phyloP scores from a whole-genome alignment of 805 yeast genomes.

The Suhomyces pyralidae region DNA sequence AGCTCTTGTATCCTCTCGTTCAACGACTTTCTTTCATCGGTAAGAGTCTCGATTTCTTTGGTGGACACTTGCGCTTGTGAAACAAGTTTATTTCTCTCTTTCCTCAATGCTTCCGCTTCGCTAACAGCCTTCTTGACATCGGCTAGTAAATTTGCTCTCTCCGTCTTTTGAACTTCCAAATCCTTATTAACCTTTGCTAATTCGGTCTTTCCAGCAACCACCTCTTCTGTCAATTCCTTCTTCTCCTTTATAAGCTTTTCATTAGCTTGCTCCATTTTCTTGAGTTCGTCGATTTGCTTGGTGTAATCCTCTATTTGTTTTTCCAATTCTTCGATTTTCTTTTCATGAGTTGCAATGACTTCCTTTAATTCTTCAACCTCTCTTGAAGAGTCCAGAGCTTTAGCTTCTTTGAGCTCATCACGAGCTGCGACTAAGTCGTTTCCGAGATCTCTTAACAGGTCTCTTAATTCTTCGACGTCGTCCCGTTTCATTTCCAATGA shows the following conservation, averaged over 20 bases:
- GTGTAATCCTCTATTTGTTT: neutral
- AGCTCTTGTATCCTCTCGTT: constrained; percentile 31
- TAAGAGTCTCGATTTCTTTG: constrained; percentile 23
- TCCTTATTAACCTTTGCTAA: neutral
- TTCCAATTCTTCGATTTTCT: neutral
- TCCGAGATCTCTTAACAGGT: constrained; percentile 74
- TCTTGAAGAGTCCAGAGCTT: neutral
- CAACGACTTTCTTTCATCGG: constrained; percentile 39
- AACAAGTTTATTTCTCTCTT: neutral
- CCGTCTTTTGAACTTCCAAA: neutral
- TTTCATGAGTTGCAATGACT: constrained; percentile 9
- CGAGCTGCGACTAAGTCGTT: constrained; percentile 72
- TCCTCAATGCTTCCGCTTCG: neutral
- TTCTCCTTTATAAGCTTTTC: constrained; percentile 12
- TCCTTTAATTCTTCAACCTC: neutral
- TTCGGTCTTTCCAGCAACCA: neutral
- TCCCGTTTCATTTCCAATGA: constrained; percentile 45
- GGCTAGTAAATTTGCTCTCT: neutral
- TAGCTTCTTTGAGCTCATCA: constrained; percentile 49
- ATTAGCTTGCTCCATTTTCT: constrained; percentile 5
- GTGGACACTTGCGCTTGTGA: neutral
- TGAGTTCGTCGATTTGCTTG: constrained; percentile 2
- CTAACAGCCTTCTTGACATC: neutral
- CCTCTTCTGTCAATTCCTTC: neutral
- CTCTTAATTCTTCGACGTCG: constrained; percentile 69